Evolutionary conservation across 257 asterid genomes (phyloP), one percentile per base, ranked within the genome.

Genomic region (Jacaranda copaia): DNA sequence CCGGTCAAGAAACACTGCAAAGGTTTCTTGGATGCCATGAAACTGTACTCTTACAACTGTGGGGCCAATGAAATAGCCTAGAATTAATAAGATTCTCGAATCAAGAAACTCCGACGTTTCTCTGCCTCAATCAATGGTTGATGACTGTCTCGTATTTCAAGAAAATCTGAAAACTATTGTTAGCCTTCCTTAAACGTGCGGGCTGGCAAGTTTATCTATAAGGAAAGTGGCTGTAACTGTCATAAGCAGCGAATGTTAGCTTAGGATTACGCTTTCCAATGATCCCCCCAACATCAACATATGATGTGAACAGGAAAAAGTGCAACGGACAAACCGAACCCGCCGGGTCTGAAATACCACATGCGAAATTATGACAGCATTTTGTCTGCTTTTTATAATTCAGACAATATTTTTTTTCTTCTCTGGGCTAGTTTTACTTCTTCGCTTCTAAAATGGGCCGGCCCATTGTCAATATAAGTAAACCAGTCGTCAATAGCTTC

Each of bases 1-100:
- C 88, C 84, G 63, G 62, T 79, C 84, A 81, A 40, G 32, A 89
- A 58, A 77, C 43, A 60, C 76, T 61, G 85, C 11, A 87, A 16
- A 45, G 83, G 18, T 78, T 82, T 89, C 88, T 73, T 88, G 60
- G 83, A 85, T 58, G 92, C 87, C 97, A 85, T 90, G 14, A 40
- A 73, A 36, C 43, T 55, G 5, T 70, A 53, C 6, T 12, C 4
- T n/a, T 65, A 51, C 6, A 38, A 14, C 58, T 40, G 35, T 0
- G 19, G 18, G 6, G 18, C 2, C 58, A 52, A 69, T 51, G 35
- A 5, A 62, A 53, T 1, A 68, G 55, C 48, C 58, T 8, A 18
- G 5, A 11, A 74, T 55, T 42, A 64, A 55, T 16, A 25, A 12
- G 40, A 65, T 69, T 51, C 56, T 39, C 32, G 52, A 63, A 75